phyloP scores from a whole-genome alignment of 1,284 basidiomycete genomes.

The Tylopilus sp. region DNA sequence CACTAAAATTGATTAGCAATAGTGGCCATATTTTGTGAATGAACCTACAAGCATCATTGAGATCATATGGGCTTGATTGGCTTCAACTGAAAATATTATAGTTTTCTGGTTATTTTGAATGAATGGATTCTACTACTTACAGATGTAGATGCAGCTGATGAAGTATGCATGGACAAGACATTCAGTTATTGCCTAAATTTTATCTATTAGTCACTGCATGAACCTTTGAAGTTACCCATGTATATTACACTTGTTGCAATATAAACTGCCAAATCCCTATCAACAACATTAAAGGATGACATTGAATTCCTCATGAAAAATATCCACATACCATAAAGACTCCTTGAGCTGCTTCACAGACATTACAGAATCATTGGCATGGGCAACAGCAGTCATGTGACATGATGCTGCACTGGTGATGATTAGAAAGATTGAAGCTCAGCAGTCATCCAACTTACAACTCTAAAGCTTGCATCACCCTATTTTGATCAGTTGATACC shows the following conservation, averaged over 20 bases:
- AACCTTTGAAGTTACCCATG: not conserved
- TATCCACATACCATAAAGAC: conserved; percentile 13
- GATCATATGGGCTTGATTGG: not conserved
- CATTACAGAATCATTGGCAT: not conserved
- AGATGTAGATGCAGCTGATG: conserved; percentile 23
- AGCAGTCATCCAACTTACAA: conserved; percentile 6
- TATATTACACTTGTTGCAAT: conserved; percentile 17
- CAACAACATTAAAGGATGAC: not conserved
- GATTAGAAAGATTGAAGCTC: not conserved
- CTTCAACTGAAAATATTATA: conserved; percentile 13
- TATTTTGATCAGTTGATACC: conserved; percentile 9
- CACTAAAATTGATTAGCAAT: conserved; percentile 10
- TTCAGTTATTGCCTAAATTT: conserved; percentile 15
- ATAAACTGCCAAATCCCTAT: conserved; percentile 12
- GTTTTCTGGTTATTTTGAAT: not conserved
- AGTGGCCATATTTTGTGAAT: not conserved
- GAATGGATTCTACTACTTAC: conserved; percentile 11
- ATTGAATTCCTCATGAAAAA: not conserved
- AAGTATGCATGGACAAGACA: conserved; percentile 26
- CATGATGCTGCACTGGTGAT: conserved; percentile 9
- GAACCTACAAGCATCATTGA: conserved; percentile 20
- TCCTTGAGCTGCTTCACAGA: not conserved
- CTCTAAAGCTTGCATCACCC: conserved; percentile 18
- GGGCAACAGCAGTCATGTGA: conserved; percentile 10
- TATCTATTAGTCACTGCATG: conserved; percentile 7